Evolutionary conservation across 2,329 filamentous ascomycete species (phyloP).

Genomic region (Diaporthe australafricana): DNA sequence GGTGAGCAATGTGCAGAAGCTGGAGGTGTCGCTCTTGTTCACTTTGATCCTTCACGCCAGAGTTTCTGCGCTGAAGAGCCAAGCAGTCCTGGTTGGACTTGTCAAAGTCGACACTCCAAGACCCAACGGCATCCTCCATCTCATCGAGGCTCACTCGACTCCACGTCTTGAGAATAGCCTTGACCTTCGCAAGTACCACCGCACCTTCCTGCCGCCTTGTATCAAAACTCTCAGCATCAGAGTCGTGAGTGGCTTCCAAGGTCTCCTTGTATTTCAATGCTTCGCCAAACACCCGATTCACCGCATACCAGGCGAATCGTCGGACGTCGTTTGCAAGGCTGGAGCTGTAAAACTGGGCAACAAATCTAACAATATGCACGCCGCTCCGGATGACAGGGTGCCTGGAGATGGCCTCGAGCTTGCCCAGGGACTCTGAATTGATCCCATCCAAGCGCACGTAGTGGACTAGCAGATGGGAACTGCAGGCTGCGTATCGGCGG

Average conservation of each 20-base stretch:
- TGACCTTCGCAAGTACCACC: conserved; percentile 6
- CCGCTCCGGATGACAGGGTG: conserved; percentile 30
- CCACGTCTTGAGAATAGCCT: conserved; percentile 29
- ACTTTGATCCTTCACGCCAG: background rate
- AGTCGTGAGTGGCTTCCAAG: background rate
- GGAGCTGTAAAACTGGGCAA: conserved; percentile 12
- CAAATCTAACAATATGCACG: conserved; percentile 7
- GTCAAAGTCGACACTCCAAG: background rate
- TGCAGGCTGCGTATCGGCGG: conserved; percentile 25
- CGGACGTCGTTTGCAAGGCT: conserved; percentile 3
- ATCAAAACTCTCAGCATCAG: background rate
- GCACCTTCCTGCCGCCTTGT: background rate
- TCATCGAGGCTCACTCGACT: background rate
- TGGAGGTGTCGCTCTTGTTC: background rate
- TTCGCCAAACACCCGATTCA: background rate
- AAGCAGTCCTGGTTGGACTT: conserved; percentile 19
- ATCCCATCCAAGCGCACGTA: conserved; percentile 26
- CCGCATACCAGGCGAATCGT: conserved; percentile 26
- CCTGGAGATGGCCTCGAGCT: conserved; percentile 29
- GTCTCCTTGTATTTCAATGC: conserved; percentile 16
- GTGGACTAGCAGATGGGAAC: conserved; percentile 32
- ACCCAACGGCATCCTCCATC: background rate
- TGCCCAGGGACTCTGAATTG: conserved; percentile 16
- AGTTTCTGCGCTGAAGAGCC: conserved; percentile 12
- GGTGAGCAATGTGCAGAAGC: conserved; percentile 18